Evolutionary conservation across 2,329 filamentous ascomycete species (phyloP), one percentile per base, ranked within the genome.

Genomic region (Neopestalotiopsis rosae): DNA sequence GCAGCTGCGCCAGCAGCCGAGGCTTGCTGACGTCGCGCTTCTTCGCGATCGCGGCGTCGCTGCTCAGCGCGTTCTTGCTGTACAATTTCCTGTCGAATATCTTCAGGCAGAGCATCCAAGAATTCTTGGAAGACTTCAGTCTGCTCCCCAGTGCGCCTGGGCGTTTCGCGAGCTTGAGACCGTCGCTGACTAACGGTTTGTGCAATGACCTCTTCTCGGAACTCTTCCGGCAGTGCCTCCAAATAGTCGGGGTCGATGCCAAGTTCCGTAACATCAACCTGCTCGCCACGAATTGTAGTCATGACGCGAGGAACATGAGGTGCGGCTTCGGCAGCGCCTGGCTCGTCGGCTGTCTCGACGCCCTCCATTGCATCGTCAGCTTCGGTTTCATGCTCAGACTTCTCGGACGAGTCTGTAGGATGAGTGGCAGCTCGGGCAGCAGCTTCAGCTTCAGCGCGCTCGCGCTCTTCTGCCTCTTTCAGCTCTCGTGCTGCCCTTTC

Each of bases 181-280:
- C 95, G 90, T 73, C 95, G 89, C 72, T 94, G 91, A 66, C 93
- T 94, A 71, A 97, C 89, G 69, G 97, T 94, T 71, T 95, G 91
- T 79, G 97, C 94, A 72, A 99, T 93, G 63, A 99, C 96, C 78
- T 99, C 96, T 79, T 98, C 95, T 61, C 96, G 89, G 77, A 98
- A 91, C 70, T 99, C 97, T 74, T 99, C 96, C 0, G 96, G 96
- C n/a, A 99, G 84, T n/a, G 95, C 97, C 69, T 96, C 94, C 6
- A 99, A 89, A 80, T 98, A 99, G 68, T 97, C 95, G 17, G 92
- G 89, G 77, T 99, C 96, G 74, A 99, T 98, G 63, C 95, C 95
- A 71, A 99, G 87, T 70, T 94, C 93, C 0, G 96, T 99, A 63
- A 99, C 96, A 79, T 99, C 96, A 66, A 97, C 89, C 75, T 96